A percentile compares a stretch with the other conserved stretches of the same genome.
These are phyloP conservation scores for Babesia gibsoni DNA, from an alignment of 169 alveolate genomes.

Conservation along the genomic window DNA sequence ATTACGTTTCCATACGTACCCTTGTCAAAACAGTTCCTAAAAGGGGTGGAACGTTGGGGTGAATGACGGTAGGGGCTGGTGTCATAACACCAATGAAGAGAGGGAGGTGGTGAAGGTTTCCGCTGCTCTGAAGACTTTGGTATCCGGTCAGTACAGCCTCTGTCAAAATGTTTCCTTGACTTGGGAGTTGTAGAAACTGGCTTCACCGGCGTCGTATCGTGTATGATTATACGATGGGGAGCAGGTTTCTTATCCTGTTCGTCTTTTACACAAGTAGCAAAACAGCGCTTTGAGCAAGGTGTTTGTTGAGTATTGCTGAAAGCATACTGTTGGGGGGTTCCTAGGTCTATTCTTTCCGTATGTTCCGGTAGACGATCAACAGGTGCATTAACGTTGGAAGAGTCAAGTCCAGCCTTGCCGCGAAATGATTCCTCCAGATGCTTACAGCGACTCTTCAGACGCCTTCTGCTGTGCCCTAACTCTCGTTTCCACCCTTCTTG, in stretches of 20 bases:
- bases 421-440: background rate
- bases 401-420: background rate
- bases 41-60: background rate
- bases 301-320: background rate
- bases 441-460: slow-evolving; percentile 14
- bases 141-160: background rate
- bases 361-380: background rate
- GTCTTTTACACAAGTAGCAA: background rate
- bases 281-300: background rate
- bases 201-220: background rate
- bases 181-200: background rate
- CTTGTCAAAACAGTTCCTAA: background rate
- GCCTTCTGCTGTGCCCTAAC: background rate
- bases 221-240: background rate
- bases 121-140: background rate
- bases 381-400: background rate
- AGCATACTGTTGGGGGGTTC: background rate
- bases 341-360: background rate
- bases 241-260: background rate
- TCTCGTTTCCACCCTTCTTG: slow-evolving; percentile 7
- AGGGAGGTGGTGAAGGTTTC: background rate
- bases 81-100: background rate
- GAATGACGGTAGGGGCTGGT: background rate
- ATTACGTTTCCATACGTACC: background rate
- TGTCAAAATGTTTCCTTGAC: background rate